phyloP scores from a whole-genome alignment of 2,329 filamentous ascomycete genomes.

The Fusarium setosum region DNA sequence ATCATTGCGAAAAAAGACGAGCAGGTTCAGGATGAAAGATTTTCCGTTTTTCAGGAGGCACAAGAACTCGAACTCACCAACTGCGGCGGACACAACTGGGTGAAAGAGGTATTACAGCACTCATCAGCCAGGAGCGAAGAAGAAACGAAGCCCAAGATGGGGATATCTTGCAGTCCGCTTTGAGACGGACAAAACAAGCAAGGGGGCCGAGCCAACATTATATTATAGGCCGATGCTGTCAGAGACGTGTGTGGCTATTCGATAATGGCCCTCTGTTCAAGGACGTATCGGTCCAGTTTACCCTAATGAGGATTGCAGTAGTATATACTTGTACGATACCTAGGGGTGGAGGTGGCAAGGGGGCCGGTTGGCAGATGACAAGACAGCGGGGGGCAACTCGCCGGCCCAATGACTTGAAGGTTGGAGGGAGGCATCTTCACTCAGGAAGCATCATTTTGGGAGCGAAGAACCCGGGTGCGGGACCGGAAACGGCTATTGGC shows the following conservation, averaged over 20 bases:
- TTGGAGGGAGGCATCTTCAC: conserved; percentile 19
- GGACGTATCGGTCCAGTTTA: conserved; percentile 18
- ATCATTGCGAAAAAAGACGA: conserved; percentile 70
- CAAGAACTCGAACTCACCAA: conserved; percentile 53
- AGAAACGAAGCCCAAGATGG: conserved; percentile 1
- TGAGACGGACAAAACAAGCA: neutral
- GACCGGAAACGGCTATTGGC: conserved; percentile 36
- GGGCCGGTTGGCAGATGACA: neutral
- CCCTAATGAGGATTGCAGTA: conserved; percentile 27
- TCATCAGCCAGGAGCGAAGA: conserved; percentile 20
- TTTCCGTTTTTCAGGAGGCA: conserved; percentile 67
- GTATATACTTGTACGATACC: conserved; percentile 45
- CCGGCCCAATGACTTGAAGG: neutral
- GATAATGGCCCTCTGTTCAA: conserved; percentile 14
- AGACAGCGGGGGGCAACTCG: neutral
- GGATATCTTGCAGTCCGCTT: neutral
- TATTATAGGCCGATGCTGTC: conserved; percentile 3
- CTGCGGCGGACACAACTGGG: conserved; percentile 48
- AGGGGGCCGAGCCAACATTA: neutral
- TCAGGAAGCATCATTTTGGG: conserved; percentile 29
- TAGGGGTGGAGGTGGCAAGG: conserved; percentile 13
- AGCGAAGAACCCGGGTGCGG: conserved; percentile 20
- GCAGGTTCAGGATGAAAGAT: conserved; percentile 72
- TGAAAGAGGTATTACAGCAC: conserved; percentile 40
- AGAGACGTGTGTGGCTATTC: conserved; percentile 13